phyloP scores from a whole-genome alignment of 805 yeast species.

The Blastobotrys chiropterorum region DNA sequence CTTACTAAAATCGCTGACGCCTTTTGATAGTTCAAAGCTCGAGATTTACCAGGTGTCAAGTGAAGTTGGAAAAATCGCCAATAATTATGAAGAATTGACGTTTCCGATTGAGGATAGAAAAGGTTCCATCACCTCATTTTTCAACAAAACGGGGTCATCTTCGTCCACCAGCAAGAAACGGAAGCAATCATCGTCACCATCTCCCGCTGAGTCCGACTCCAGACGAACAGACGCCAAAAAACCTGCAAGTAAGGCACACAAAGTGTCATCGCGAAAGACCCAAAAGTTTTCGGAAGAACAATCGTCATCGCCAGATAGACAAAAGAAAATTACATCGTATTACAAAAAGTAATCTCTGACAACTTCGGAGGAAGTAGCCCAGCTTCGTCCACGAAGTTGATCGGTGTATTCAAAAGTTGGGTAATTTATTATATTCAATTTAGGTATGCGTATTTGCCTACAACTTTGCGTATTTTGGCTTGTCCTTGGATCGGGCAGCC shows the following conservation, averaged over 20 bases:
- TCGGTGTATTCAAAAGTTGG: neutral
- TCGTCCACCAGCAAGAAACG: neutral
- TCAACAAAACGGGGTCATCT: slow-evolving; percentile 1
- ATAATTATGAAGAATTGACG: slow-evolving; percentile 40
- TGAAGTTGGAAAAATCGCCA: slow-evolving; percentile 58
- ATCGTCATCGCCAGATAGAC: too few relatives aligned
- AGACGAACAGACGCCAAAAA: too few relatives aligned
- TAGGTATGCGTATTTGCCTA: too few relatives aligned
- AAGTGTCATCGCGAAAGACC: neutral
- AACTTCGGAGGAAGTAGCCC: too few relatives aligned
- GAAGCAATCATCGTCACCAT: too few relatives aligned
- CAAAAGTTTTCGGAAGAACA: too few relatives aligned
- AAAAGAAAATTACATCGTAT: neutral
- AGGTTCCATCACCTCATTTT: slow-evolving; percentile 9
- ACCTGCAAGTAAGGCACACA: neutral
- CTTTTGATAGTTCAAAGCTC: slow-evolving; percentile 35
- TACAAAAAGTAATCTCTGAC: neutral
- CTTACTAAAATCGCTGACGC: slow-evolving; percentile 37
- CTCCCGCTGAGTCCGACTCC: too few relatives aligned
- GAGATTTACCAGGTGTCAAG: slow-evolving; percentile 50
- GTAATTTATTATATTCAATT: neutral
- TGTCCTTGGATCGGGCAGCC: slow-evolving; percentile 25
- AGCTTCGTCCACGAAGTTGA: too few relatives aligned
- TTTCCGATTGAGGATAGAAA: slow-evolving; percentile 22
- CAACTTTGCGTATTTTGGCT: slow-evolving; percentile 27